Conservation (phyloP, 2,329 filamentous ascomycete genomes). For the Trichoderma simmonsii region DNA sequence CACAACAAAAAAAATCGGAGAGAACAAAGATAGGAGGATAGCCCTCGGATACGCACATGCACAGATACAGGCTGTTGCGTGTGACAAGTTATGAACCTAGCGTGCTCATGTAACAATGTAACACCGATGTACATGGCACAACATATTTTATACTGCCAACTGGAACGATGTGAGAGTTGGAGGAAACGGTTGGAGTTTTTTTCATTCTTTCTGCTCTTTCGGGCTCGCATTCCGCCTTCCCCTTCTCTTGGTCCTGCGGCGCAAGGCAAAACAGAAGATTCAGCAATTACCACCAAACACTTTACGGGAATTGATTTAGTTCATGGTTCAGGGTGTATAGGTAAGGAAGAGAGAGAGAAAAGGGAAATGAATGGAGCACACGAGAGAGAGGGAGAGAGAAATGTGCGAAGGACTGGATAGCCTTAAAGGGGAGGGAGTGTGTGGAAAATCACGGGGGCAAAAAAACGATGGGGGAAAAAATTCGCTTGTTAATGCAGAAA, state of each 20-base stretch:
- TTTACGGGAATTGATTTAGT: background rate
- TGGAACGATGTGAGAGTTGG: background rate
- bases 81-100: background rate
- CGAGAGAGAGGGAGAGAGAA: background rate
- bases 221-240: background rate
- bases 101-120: slow-evolving; percentile 14
- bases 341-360: background rate
- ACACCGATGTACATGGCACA: background rate
- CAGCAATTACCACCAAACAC: background rate
- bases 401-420: background rate
- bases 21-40: background rate
- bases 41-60: background rate
- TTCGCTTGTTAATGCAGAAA: slow-evolving; percentile 11
- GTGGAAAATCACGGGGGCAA: background rate
- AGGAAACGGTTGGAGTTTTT: slow-evolving; percentile 5
- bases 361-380: background rate
- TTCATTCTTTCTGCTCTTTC: background rate
- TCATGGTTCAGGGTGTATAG: slow-evolving; percentile 10
- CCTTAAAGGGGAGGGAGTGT: background rate
- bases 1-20: background rate
- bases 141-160: background rate
- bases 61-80: background rate
- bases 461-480: background rate
- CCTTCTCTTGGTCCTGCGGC: background rate
- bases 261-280: background rate